These are phyloP conservation scores for Collybia sordida DNA, from an alignment of 768 basidiomycete genomes.

Conservation along the genomic window DNA sequence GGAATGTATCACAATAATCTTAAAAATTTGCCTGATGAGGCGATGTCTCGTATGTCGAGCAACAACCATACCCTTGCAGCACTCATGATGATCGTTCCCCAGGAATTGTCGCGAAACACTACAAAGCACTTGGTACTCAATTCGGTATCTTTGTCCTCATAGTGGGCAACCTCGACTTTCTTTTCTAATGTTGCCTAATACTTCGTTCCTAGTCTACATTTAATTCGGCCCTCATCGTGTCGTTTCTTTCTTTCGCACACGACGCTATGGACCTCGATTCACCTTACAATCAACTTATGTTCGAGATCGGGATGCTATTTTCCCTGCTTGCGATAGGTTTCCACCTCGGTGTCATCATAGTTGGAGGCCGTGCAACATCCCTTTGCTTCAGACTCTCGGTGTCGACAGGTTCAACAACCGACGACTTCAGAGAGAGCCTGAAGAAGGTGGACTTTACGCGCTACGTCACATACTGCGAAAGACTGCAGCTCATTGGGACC, in stretches of 20 bases:
- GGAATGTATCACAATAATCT: no score
- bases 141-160: slow-evolving; percentile 8
- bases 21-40: no score
- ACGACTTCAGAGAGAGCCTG: background rate
- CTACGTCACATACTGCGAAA: slow-evolving; percentile 13
- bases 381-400: slow-evolving; percentile 9
- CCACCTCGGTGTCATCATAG: slow-evolving; percentile 14
- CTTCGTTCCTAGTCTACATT: slow-evolving; percentile 7
- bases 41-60: no score
- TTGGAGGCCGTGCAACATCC: slow-evolving; percentile 11
- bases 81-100: no score
- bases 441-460: slow-evolving; percentile 5
- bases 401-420: background rate
- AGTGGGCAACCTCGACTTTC: background rate
- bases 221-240: slow-evolving; percentile 3
- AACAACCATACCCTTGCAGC: no score
- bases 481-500: slow-evolving; percentile 9
- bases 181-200: background rate
- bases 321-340: slow-evolving; percentile 7
- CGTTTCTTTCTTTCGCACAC: slow-evolving; percentile 5
- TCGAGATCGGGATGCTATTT: slow-evolving; percentile 12
- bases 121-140: slow-evolving; percentile 6
- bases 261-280: slow-evolving; percentile 2
- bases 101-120: background rate
- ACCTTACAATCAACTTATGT: background rate